Conservation (phyloP, 306 rosid species). For the Styphnolobium japonicum region DNA sequence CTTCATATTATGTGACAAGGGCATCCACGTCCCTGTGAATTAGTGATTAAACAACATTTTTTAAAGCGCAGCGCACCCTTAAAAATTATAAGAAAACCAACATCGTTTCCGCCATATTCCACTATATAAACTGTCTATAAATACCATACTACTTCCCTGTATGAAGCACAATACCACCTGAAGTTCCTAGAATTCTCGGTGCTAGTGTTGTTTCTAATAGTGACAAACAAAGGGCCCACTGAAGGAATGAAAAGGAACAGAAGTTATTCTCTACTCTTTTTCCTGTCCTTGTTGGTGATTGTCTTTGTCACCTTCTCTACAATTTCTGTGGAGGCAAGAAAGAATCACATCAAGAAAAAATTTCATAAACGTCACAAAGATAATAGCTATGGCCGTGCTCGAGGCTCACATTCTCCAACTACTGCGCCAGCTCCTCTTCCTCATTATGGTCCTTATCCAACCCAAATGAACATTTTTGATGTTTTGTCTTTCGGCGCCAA, state of each 20-base stretch:
- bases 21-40: constrained; percentile 18
- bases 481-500: constrained; percentile 78
- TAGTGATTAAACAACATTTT: neutral
- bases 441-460: constrained; percentile 24
- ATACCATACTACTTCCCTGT: constrained; percentile 30
- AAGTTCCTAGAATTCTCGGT: constrained; percentile 21
- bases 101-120: constrained; percentile 28
- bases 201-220: neutral
- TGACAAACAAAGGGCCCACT: neutral
- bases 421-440: constrained; percentile 52
- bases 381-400: constrained; percentile 21
- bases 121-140: constrained; percentile 45
- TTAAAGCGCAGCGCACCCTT: neutral
- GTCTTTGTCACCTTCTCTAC: constrained; percentile 36
- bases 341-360: constrained; percentile 46
- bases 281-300: constrained; percentile 36
- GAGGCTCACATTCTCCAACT: constrained; percentile 35
- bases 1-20: constrained; percentile 25
- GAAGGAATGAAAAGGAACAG: constrained; percentile 45
- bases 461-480: constrained; percentile 39
- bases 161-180: constrained; percentile 24
- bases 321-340: constrained; percentile 67
- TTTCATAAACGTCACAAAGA: constrained; percentile 46
- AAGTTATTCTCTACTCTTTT: constrained; percentile 31
- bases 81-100: constrained; percentile 11